phyloP scores from a whole-genome alignment of 2,329 filamentous ascomycete species.

The Teratosphaeria nubilosa region DNA sequence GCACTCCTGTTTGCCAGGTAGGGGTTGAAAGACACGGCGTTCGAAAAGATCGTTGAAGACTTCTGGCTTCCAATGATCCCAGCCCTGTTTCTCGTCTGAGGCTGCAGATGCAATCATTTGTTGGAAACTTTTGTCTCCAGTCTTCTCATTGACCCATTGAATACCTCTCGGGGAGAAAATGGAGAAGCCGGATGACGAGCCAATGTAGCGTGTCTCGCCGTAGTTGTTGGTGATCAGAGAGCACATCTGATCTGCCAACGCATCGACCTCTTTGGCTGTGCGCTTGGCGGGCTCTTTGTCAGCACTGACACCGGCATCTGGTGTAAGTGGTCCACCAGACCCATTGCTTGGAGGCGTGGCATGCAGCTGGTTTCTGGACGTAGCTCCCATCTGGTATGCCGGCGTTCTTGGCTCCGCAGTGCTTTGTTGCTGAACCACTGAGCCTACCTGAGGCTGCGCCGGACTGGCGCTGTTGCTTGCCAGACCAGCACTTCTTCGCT shows the following conservation, averaged over 20 bases:
- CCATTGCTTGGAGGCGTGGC: background rate
- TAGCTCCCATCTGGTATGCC: background rate
- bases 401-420: background rate
- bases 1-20: conserved; percentile 81
- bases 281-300: background rate
- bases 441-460: conserved; percentile 6
- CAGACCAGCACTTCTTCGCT: conserved; percentile 21
- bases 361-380: background rate
- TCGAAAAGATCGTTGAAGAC: conserved; percentile 89
- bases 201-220: conserved; percentile 92
- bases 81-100: conserved; percentile 85
- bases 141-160: conserved; percentile 96
- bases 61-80: conserved; percentile 97
- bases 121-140: conserved; percentile 89
- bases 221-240: conserved; percentile 90
- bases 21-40: conserved; percentile 67
- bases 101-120: conserved; percentile 84
- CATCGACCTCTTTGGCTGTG: conserved; percentile 58
- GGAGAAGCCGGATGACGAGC: conserved; percentile 93
- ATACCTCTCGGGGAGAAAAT: conserved; percentile 98
- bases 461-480: conserved; percentile 25
- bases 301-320: background rate
- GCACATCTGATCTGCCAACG: conserved; percentile 96
- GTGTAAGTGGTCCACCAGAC: background rate
- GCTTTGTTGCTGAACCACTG: background rate